phyloP scores from a whole-genome alignment of 2,329 filamentous ascomycete genomes.

The Trichoderma breve region DNA sequence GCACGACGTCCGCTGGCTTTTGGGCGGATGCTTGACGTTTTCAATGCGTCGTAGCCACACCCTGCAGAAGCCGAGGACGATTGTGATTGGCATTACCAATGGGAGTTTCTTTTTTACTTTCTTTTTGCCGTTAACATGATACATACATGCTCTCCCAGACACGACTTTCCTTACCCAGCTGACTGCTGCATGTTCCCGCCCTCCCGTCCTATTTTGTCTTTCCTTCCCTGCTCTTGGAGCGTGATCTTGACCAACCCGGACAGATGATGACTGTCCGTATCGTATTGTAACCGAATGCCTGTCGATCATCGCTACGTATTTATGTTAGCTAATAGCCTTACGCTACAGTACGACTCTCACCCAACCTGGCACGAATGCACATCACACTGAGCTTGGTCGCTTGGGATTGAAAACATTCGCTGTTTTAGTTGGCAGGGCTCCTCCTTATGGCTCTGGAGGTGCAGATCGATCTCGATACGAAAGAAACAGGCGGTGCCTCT shows the following conservation, averaged over 20 bases:
- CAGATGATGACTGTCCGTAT: neutral
- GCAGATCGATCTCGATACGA: neutral
- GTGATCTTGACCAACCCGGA: neutral
- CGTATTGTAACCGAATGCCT: neutral
- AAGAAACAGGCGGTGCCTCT: neutral
- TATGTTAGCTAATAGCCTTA: neutral
- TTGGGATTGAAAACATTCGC: neutral
- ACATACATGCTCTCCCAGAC: neutral
- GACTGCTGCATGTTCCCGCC: neutral
- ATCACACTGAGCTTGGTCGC: neutral
- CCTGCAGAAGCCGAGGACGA: neutral
- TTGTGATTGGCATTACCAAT: neutral
- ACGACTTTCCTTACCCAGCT: neutral
- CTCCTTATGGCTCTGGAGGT: neutral
- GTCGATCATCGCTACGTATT: neutral
- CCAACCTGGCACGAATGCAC: neutral
- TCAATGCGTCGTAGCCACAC: neutral
- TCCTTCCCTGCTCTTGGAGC: neutral
- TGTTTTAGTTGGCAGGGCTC: neutral
- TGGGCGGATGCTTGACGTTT: neutral
- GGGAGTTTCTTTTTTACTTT: neutral
- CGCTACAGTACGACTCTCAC: neutral
- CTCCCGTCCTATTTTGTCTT: neutral
- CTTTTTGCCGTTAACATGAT: neutral
- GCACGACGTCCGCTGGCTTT: neutral